Evolutionary conservation across 23 red algal species (phyloP), one percentile per base, ranked within the genome.

Genomic region (Gracilaria gracilis): DNA sequence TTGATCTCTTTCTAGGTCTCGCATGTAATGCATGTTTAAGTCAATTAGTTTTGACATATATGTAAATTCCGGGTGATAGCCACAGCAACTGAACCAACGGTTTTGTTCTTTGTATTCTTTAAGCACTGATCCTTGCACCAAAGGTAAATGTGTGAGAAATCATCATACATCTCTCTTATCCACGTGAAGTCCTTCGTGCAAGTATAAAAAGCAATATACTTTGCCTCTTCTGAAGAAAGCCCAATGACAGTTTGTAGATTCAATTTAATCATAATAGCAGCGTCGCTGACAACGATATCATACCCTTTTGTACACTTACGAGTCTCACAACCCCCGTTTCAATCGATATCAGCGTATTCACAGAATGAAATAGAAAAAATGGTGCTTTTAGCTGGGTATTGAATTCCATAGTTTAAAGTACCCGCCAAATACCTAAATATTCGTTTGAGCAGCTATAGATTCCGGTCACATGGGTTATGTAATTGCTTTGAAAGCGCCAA

Each of bases 151-250:
- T 33, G 21, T 66, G 21, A 9, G 61, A 84, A 61, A 65, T 84
- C 1, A 0, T 0, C 29, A 67, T 65, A 84, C 38, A 66, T 15
- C 15, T 61, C 33, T 65, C 31, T 0, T 17, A 84, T 31, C 80
- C 3, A 84, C 4, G 51, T 62, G 9, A 84, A 34, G 16, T 84
- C 55, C 37, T 84, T 84, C 9, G 54, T 28, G 31, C 50, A 84
- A 8, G 80, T 61, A 65, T 51, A 84, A 12, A 84, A 13, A 6
- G 1, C 80, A 11, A 70, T 0, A 84, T 84, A 66, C 32, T 84
- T 1, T 61, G 53, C 53, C 40, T 84, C 1, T 32, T 46, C 80
- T 31, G 80, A 84, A 12, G 57, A 84, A 0, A 84, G 58, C 6
- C 28, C 80, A 59, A 84, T 58, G 23, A 84, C 55, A 39, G 80